Evolutionary conservation across 106 monocot species (phyloP).

Genomic region (Chionographis japonica): DNA sequence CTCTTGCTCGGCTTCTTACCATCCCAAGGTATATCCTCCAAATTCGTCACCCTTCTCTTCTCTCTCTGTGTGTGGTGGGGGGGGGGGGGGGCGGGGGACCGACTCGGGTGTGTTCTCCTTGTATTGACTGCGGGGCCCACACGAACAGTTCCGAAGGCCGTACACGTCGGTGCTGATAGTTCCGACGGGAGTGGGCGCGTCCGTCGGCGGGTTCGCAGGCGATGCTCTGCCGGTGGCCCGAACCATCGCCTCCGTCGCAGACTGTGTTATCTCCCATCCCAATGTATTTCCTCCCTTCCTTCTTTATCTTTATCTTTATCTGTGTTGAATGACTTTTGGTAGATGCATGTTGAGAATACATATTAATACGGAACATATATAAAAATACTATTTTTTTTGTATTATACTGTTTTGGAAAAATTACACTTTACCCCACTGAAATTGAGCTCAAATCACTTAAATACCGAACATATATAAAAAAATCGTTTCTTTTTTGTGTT

Average conservation of each 20-base stretch:
- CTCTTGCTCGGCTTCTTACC: conserved; percentile 2
- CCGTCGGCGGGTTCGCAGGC: conserved; percentile 87
- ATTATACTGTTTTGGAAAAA: too few species aligned
- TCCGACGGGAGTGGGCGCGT: conserved; percentile 85
- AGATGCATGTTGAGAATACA: too few species aligned
- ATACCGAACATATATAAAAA: too few species aligned
- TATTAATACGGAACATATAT: too few species aligned
- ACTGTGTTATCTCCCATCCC: conserved; percentile 93
- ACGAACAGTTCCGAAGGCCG: conserved; percentile 33
- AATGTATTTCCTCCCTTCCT: conserved; percentile 35
- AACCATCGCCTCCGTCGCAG: conserved; percentile 67
- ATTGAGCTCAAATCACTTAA: too few species aligned
- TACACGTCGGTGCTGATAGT: conserved; percentile 94
- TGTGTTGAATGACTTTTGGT: not conserved
- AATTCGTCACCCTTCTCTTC: not conserved
- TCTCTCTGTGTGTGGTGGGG: not conserved
- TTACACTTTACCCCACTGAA: too few species aligned
- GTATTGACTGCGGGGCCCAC: not conserved
- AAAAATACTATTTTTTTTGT: too few species aligned
- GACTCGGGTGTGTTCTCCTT: not conserved
- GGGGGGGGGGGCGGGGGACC: not conserved
- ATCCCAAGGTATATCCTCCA: not conserved
- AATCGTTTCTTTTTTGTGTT: too few species aligned
- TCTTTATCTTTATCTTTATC: not conserved
- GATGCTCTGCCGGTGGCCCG: conserved; percentile 87